A percentile compares a stretch with the other conserved stretches of the same genome.
These are phyloP conservation scores for Chalciporus pseudorubinellus DNA, from an alignment of 768 basidiomycete species.

Conservation along the genomic window DNA sequence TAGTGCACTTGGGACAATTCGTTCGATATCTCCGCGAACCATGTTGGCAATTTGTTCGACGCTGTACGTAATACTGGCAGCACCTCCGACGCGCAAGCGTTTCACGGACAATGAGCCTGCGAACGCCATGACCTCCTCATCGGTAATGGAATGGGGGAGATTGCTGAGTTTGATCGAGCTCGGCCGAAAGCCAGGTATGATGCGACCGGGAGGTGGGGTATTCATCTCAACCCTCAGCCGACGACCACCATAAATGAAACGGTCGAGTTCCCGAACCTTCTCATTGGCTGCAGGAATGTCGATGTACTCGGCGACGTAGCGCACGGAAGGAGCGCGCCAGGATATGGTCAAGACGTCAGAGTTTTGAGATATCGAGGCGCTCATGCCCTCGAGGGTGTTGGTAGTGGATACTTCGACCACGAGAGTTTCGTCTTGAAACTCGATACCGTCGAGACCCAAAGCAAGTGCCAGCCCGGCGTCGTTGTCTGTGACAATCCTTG, in stretches of 20 bases:
- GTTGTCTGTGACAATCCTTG: constrained; percentile 42
- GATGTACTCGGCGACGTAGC: constrained; percentile 45
- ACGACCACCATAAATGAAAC: constrained; percentile 36
- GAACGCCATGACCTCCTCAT: constrained; percentile 28
- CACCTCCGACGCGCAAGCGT: constrained; percentile 25
- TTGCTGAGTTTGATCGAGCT: constrained; percentile 44
- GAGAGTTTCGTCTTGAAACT: constrained; percentile 44
- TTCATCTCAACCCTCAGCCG: constrained; percentile 49
- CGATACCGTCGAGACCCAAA: constrained; percentile 44
- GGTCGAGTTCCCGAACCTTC: constrained; percentile 39
- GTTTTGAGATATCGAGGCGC: constrained; percentile 29
- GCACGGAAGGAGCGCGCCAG: constrained; percentile 49
- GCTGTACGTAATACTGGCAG: constrained; percentile 18
- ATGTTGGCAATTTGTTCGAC: constrained; percentile 17
- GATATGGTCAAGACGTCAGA: constrained; percentile 45
- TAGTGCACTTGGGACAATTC: constrained; percentile 15
- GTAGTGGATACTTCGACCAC: constrained; percentile 43
- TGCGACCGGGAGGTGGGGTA: constrained; percentile 33
- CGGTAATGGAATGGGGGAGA: constrained; percentile 32
- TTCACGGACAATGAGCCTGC: constrained; percentile 29
- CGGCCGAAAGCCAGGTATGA: constrained; percentile 24
- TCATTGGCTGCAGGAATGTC: constrained; percentile 18
- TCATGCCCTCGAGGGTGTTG: constrained; percentile 43
- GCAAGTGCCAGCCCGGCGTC: constrained; percentile 42
- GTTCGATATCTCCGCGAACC: constrained; percentile 26